phyloP scores from a whole-genome alignment of 2,329 filamentous ascomycete species.

The Fusarium acutatum region DNA sequence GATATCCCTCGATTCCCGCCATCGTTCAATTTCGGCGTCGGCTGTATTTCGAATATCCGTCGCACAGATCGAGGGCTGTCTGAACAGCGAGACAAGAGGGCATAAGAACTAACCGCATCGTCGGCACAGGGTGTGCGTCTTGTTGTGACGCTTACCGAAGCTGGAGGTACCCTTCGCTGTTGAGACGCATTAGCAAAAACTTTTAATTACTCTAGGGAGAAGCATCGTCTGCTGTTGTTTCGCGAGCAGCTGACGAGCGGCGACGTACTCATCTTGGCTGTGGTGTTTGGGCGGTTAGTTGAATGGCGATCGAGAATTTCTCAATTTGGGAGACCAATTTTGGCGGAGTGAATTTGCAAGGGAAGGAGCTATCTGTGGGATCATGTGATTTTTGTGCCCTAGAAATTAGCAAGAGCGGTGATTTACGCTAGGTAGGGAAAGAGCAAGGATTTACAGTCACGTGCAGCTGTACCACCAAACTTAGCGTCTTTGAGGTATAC shows the following conservation, averaged over 20 bases:
- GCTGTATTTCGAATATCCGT: constrained; percentile 16
- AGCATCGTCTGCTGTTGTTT: constrained; percentile 25
- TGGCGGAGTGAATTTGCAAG: constrained; percentile 46
- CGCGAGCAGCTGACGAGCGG: constrained; percentile 23
- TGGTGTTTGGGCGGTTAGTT: constrained; percentile 53
- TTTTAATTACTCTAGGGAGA: constrained; percentile 11
- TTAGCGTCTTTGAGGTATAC: not conserved
- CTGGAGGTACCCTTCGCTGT: constrained; percentile 67
- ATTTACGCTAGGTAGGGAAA: no score
- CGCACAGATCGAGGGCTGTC: constrained; percentile 24
- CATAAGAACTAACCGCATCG: constrained; percentile 83
- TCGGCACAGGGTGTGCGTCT: constrained; percentile 98
- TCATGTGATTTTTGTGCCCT: no score
- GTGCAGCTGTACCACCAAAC: not conserved
- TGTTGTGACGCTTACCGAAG: constrained; percentile 83
- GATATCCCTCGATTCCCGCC: constrained; percentile 26
- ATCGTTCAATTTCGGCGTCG: constrained; percentile 8
- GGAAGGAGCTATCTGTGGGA: no score
- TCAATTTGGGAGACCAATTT: constrained; percentile 48
- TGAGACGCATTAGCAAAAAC: constrained; percentile 41
- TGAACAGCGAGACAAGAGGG: constrained; percentile 18
- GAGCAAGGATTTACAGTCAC: not conserved
- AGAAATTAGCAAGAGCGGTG: no score
- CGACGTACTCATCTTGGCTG: constrained; percentile 68
- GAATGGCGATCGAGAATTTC: constrained; percentile 50